These are phyloP conservation scores for Mytilinidion resinicola DNA, from an alignment of 495 filamentous ascomycete genomes.

Conservation along the genomic window DNA sequence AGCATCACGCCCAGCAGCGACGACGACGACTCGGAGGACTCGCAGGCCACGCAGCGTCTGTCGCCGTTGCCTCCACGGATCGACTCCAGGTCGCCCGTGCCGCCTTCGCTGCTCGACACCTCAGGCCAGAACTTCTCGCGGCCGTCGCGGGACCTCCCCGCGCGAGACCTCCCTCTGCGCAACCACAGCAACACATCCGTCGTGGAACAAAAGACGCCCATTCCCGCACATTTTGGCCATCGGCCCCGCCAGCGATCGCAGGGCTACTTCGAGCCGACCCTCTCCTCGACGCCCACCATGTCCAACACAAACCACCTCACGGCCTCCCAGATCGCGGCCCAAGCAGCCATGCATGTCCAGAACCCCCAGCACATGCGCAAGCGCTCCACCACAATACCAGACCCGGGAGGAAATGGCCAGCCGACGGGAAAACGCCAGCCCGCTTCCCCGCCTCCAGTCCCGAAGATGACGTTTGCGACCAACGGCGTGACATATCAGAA, in stretches of 20 bases:
- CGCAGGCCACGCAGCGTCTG: constrained; percentile 24
- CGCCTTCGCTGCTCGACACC: constrained; percentile 18
- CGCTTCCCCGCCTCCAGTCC: constrained; percentile 46
- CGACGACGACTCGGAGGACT: constrained; percentile 18
- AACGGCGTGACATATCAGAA: constrained; percentile 55
- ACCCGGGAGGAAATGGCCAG: constrained; percentile 34
- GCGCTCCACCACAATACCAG: constrained; percentile 62
- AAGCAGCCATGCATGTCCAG: constrained; percentile 77
- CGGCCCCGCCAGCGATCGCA: constrained; percentile 62
- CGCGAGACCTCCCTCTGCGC: constrained; percentile 16
- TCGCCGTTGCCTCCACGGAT: constrained; percentile 23
- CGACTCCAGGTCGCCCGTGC: not conserved
- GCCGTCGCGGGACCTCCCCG: constrained; percentile 18
- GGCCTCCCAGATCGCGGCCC: constrained; percentile 83
- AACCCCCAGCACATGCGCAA: constrained; percentile 54
- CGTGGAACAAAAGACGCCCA: constrained; percentile 6
- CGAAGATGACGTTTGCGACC: constrained; percentile 45
- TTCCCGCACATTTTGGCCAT: constrained; percentile 27
- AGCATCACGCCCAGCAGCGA: constrained; percentile 8
- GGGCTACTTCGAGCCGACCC: constrained; percentile 81
- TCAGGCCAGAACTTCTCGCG: constrained; percentile 53
- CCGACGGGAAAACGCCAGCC: constrained; percentile 46
- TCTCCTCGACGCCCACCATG: constrained; percentile 57
- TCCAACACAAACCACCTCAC: constrained; percentile 39
- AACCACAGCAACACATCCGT: not conserved